Evolutionary conservation across 2,329 filamentous ascomycete species (phyloP).

Genomic region (Verticillium zaregamsianum): DNA sequence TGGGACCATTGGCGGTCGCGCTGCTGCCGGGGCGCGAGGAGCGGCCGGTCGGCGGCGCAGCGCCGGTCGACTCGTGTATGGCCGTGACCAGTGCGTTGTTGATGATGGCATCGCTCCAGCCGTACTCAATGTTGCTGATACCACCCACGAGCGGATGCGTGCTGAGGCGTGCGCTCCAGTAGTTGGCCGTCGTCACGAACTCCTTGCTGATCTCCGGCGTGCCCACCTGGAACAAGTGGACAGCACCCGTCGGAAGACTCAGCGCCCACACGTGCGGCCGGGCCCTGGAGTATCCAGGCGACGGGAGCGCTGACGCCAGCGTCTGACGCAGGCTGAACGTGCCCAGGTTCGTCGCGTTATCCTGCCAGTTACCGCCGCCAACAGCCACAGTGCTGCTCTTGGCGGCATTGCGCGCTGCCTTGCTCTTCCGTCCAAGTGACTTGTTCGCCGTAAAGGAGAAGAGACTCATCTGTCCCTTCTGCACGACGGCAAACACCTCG

Average conservation of each 20-base stretch:
- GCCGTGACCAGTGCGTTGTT: slow-evolving; percentile 51
- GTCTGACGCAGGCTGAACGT: slow-evolving; percentile 87
- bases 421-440: slow-evolving; percentile 63
- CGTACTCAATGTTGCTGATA: slow-evolving; percentile 95
- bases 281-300: slow-evolving; percentile 87
- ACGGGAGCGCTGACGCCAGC: slow-evolving; percentile 82
- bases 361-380: slow-evolving; percentile 96
- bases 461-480: slow-evolving; percentile 88
- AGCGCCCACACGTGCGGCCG: slow-evolving; percentile 93
- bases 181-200: slow-evolving; percentile 92
- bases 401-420: slow-evolving; percentile 42
- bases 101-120: slow-evolving; percentile 86
- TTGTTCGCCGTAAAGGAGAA: slow-evolving; percentile 91
- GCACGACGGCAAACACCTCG: slow-evolving; percentile 93
- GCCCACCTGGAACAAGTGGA: slow-evolving; percentile 97
- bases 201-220: slow-evolving; percentile 92
- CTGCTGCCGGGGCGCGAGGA: slow-evolving; percentile 48
- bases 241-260: slow-evolving; percentile 84
- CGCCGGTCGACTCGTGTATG: slow-evolving; percentile 41
- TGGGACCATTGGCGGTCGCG: slow-evolving; percentile 27
- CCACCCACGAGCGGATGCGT: slow-evolving; percentile 91
- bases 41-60: slow-evolving; percentile 22
- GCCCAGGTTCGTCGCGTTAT: slow-evolving; percentile 86
- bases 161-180: slow-evolving; percentile 92
- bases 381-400: slow-evolving; percentile 62